Base-by-base conservation (phyloP, 768 basidiomycete genomes). In the Boletales sp. region DNA sequence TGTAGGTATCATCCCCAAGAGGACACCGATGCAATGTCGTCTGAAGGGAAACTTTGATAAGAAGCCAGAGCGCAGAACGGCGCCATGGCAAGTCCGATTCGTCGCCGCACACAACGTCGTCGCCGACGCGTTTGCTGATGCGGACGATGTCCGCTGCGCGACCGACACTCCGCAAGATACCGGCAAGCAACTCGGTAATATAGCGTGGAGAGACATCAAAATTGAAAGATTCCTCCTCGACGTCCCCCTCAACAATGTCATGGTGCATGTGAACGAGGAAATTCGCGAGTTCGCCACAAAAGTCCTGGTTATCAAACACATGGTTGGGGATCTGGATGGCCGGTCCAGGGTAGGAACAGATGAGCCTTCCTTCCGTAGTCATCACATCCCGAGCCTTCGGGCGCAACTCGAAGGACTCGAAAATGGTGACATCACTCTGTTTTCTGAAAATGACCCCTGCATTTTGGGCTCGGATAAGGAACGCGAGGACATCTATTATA, bases 381-480 rank as follows among this genome's bases (percentile, higher is more conserved):
- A 75, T 74, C 35, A 80, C 67, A 0, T 49, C 51, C 10, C 40
- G 49, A 3, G 67, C 59, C 12, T 52, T 50, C 0, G 75, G 71
- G 6, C 74, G 73, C 5, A 70, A 69, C 52, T 80, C 75, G 45
- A 81, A 80, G 12, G 62, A 19, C 19, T 44, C 43, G 19, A 44
- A 44, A 15, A 44, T 24, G 12, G 43, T 34, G 32, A n/a, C 19
- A n/a, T 21, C 61, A 51, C 52, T 21, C 9, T 50, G 30, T 43
- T 58, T 61, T 40, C 69, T 65, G 14, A 75, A 50, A 12, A 80
- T 59, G 2, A 81, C 46, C n/a, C 64, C 75, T 0, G 79, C 76
- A 40, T 81, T 81, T 49, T 80, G 79, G 2, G 69, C 67, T 9
- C 65, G 62, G 18, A 81, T 65, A 8, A 67, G 63, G 32, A 78